phyloP scores from a whole-genome alignment of 345 rosid species.

The Pistacia vera region DNA sequence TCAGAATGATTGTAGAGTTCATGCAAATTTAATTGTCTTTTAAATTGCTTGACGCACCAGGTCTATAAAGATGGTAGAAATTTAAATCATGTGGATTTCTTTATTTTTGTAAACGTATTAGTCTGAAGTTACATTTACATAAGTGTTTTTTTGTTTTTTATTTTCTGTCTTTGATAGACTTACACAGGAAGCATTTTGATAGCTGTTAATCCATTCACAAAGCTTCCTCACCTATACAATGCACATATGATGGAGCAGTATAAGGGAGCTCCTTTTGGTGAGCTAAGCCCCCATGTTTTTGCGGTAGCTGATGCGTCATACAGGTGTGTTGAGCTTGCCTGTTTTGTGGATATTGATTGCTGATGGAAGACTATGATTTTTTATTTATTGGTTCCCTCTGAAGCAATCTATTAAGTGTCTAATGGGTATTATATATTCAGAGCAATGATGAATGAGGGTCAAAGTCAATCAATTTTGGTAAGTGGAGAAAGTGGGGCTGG shows the following conservation, averaged over 20 bases:
- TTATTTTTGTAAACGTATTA: not conserved
- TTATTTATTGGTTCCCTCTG: slow-evolving; percentile 7
- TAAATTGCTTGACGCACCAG: not conserved
- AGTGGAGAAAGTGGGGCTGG: slow-evolving; percentile 99
- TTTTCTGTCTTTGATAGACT: slow-evolving; percentile 51
- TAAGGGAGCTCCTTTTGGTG: slow-evolving; percentile 95
- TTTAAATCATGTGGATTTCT: not conserved
- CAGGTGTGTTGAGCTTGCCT: slow-evolving; percentile 49
- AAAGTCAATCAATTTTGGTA: slow-evolving; percentile 95
- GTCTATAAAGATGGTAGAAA: not conserved
- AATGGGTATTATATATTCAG: slow-evolving; percentile 49
- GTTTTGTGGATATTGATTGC: slow-evolving; percentile 2
- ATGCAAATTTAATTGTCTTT: slow-evolving; percentile 1
- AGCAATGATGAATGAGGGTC: slow-evolving; percentile 85
- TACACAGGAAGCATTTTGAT: slow-evolving; percentile 98
- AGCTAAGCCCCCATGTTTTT: slow-evolving; percentile 98
- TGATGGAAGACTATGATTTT: slow-evolving; percentile 16
- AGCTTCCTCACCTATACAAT: slow-evolving; percentile 97
- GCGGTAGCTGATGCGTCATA: slow-evolving; percentile 98
- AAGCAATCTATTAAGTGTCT: slow-evolving; percentile 28
- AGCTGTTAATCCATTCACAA: slow-evolving; percentile 96
- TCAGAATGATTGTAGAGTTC: not conserved
- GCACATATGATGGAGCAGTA: slow-evolving; percentile 99
- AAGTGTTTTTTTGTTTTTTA: not conserved
- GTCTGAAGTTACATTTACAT: slow-evolving; percentile 7